Base-by-base conservation (phyloP, 257 asterid genomes). In the Misopates orontium region DNA sequence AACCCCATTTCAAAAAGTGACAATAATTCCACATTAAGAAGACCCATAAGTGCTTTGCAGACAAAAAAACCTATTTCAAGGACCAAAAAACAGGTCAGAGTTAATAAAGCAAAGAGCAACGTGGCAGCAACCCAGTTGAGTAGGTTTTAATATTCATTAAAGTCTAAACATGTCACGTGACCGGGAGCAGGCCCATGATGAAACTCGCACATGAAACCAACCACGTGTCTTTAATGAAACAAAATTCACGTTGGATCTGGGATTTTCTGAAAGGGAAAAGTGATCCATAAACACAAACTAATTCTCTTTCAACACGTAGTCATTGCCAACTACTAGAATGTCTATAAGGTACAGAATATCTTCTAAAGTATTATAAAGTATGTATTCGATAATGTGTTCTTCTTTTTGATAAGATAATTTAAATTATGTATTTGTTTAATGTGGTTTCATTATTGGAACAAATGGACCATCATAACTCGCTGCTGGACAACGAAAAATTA, bases 101-200 rank as follows among this genome's bases (percentile, higher is more conserved):
- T 42, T 1, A 42, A 48, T 52, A 41, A 42, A 67, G 59, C 22
- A 39, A 55, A 28, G 13, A 45, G 0, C 5, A 25, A 78, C 80
- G 83, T 78, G 83, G 77, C 83, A 25, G 52, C 13, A 67, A 63
- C 42, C 56, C 64, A 71, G 20, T 24, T 67, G 63, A 32, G 53
- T 54, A 28, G 45, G 48, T 19, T 18, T 22, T 1, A 5, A 0
- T 8, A 10, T 16, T 40, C 19, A 23, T 28, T 36, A 0, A 10
- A n/a, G 1, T 17, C 48, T 7, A 15, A 19, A 14, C 53, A 72
- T 22, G 67, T 69, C 78, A 73, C 67, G 78, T 73, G 73, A 72
- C 21, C 10, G 25, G 59, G 21, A 68, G 47, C 69, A 12, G 55
- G 64, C 22, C 70, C 72, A 57, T 47, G 10, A 67, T 47, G 19